phyloP scores from a whole-genome alignment of 1,284 basidiomycete genomes.

The Dichomitus squalens region DNA sequence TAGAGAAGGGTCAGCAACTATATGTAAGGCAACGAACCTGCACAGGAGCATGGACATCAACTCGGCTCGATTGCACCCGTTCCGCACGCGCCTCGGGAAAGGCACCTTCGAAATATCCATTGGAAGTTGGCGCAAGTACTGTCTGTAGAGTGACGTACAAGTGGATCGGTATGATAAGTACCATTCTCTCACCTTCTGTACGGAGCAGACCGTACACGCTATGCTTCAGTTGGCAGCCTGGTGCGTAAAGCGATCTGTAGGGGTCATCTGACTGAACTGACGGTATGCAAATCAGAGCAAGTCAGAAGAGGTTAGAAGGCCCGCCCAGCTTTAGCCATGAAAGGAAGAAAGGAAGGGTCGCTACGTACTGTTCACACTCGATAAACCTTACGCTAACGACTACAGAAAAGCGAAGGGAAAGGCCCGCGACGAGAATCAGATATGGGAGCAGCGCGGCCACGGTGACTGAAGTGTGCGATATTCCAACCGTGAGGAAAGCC shows the following conservation, averaged over 20 bases:
- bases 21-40: no score
- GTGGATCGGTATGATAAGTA: no score
- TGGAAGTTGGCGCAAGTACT: no score
- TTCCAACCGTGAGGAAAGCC: conserved; percentile 13
- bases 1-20: no score
- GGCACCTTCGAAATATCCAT: no score
- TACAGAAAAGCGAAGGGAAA: conserved; percentile 2
- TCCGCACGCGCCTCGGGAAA: no score
- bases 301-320: neutral
- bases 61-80: no score
- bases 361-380: neutral
- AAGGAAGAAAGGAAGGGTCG: neutral
- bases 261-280: neutral
- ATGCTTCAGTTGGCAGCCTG: neutral
- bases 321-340: neutral
- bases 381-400: neutral
- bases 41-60: no score
- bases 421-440: conserved; percentile 3
- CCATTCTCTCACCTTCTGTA: no score
- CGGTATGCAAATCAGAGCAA: neutral
- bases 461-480: conserved; percentile 20
- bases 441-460: conserved; percentile 11
- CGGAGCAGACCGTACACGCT: no score
- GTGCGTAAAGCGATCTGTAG: no score
- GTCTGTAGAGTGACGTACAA: no score